These are phyloP conservation scores for Eutypa lata DNA, from an alignment of 2,329 filamentous ascomycete species.

Conservation along the genomic window DNA sequence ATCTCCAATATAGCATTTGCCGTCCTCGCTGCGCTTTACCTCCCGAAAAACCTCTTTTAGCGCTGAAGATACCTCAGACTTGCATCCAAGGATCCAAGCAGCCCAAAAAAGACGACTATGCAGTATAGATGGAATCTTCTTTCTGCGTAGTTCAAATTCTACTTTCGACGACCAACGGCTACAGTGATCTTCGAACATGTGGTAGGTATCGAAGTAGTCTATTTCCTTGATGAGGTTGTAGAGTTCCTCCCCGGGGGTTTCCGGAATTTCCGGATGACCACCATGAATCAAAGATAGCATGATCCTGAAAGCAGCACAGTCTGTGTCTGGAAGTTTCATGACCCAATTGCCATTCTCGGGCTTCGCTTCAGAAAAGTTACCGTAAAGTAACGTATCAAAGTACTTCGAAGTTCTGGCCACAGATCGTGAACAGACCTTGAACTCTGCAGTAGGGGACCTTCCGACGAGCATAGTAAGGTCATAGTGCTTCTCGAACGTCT, in stretches of 20 bases:
- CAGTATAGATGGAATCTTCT: neutral
- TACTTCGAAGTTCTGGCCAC: neutral
- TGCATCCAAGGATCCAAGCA: neutral
- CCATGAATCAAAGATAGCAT: neutral
- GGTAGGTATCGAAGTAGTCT: neutral
- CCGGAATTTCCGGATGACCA: neutral
- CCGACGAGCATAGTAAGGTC: neutral
- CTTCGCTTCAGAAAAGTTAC: neutral
- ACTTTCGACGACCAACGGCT: neutral
- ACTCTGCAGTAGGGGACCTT: neutral
- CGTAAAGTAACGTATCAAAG: neutral
- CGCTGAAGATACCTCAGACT: neutral
- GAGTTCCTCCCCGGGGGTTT: neutral
- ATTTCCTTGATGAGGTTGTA: neutral
- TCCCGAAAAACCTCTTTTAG: neutral
- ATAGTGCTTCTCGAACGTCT: neutral
- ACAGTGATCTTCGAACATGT: neutral
- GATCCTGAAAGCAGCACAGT: neutral
- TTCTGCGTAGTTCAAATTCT: neutral
- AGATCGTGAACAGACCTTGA: constrained; percentile 1
- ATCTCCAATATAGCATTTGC: neutral
- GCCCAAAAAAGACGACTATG: neutral
- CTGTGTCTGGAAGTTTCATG: neutral
- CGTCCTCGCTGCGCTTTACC: neutral
- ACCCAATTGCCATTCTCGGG: neutral